These are phyloP conservation scores for Harringtonia aguacate DNA, from an alignment of 2,329 filamentous ascomycete species.

Conservation along the genomic window DNA sequence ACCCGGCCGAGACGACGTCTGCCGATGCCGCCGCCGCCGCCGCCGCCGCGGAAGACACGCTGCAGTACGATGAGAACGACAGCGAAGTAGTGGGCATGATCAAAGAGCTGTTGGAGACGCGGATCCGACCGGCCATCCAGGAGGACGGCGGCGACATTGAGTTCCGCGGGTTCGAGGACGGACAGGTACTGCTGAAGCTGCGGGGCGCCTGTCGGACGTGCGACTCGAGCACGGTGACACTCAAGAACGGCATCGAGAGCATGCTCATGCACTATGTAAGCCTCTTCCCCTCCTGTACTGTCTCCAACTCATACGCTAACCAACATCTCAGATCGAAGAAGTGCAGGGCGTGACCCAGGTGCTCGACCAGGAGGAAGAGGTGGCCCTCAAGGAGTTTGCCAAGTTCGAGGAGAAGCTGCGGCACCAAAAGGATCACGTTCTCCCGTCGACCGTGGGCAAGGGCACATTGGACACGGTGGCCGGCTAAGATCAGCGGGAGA, in stretches of 20 bases:
- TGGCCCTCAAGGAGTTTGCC: conserved; percentile 77
- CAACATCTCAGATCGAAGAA: conserved; percentile 65
- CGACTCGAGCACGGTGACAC: conserved; percentile 89
- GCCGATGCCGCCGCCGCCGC: neutral
- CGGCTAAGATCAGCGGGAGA: too few relatives aligned
- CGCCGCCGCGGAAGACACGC: conserved; percentile 41
- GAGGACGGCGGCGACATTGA: conserved; percentile 98
- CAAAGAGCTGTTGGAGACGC: conserved; percentile 90
- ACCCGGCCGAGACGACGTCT: conserved; percentile 24
- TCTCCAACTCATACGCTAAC: neutral
- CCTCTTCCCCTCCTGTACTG: conserved; percentile 15
- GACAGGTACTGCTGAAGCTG: conserved; percentile 76
- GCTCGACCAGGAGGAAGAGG: conserved; percentile 82
- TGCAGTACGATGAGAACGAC: conserved; percentile 82
- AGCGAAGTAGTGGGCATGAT: conserved; percentile 96
- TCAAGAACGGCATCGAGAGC: conserved; percentile 96
- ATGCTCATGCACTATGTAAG: conserved; percentile 95
- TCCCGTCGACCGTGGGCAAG: conserved; percentile 25
- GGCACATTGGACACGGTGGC: conserved; percentile 26
- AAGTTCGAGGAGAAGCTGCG: conserved; percentile 82
- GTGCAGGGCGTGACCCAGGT: conserved; percentile 89
- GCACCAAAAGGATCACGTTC: conserved; percentile 36
- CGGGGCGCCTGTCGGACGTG: conserved; percentile 91
- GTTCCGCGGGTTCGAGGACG: conserved; percentile 79
- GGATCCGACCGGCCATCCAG: conserved; percentile 90